Evolutionary conservation across 495 filamentous ascomycete species (phyloP), one percentile per base, ranked within the genome.

Genomic region (Penicillium bialowiezense): DNA sequence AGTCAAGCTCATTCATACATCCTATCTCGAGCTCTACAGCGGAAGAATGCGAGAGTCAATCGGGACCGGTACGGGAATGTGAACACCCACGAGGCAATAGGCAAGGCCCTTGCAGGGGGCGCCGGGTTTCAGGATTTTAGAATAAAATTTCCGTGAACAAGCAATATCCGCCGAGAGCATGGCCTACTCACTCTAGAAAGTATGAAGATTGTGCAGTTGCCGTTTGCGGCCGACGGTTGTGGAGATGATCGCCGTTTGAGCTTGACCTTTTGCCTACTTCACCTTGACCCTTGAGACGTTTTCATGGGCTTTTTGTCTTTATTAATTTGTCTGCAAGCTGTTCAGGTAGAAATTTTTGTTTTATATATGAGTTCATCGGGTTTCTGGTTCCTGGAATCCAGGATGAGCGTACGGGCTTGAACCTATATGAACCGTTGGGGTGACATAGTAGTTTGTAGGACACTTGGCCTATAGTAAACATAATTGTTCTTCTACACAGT

Each of bases 31-130:
- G 45, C 48, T 48, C 49, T 40, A 33, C 31, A 31, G 37, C 28
- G 40, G 47, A 60, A 36, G 60, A 58, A 63, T 63, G 60, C 40
- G 39, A 60, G 41, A 44, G 49, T 46, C 34, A 50, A 58, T 55
- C 54, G 58, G 36, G 50, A 50, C 44, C 56, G 58, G 42, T 48
- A 42, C 41, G 58, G 26, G 57, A 60, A 63, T 63, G 57, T 52
- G 38, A 44, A 45, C 31, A 36, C 41, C 60, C 60, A 58, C 54
- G 58, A 50, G 60, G 54, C 51, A 53, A 41, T 36, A 48, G 20
- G 45, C 45, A 48, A 40, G 19, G 29, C 2, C 4, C 18, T 24
- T 18, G 8, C 29, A 38, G 17, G 15, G 21, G 28, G 5, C 18
- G 15, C 35, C 10, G 17, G 19, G 45, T 40, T 48, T 48, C 44